phyloP scores from a whole-genome alignment of 2,329 filamentous ascomycete genomes.

The Ceratocystiopsis sp. region DNA sequence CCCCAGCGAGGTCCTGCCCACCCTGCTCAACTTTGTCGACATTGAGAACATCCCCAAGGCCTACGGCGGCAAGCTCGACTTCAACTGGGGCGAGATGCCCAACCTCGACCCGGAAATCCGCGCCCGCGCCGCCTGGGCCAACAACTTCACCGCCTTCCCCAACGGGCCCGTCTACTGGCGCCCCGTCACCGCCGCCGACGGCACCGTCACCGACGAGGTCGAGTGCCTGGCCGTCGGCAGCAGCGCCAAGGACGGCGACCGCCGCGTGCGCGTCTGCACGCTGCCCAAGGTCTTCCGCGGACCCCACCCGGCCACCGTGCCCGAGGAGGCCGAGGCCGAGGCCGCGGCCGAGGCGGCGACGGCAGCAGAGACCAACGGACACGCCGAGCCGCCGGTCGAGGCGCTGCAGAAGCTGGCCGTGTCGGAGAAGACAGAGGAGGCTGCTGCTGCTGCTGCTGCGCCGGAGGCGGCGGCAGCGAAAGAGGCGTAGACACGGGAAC shows the following conservation, averaged over 20 bases:
- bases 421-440: slow-evolving; percentile 4
- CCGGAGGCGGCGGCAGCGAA: neutral
- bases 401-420: slow-evolving; percentile 4
- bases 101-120: slow-evolving; percentile 48
- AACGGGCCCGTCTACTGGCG: slow-evolving; percentile 41
- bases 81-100: slow-evolving; percentile 59
- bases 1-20: slow-evolving; percentile 54
- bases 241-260: slow-evolving; percentile 22
- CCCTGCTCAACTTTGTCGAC: slow-evolving; percentile 69
- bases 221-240: slow-evolving; percentile 37
- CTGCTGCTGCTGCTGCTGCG: neutral
- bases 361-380: neutral
- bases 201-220: slow-evolving; percentile 18
- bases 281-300: slow-evolving; percentile 25
- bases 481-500: neutral
- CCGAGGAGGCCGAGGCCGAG: slow-evolving; percentile 5
- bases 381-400: neutral
- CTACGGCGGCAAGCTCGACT: slow-evolving; percentile 79
- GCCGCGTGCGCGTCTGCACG: slow-evolving; percentile 32
- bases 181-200: slow-evolving; percentile 22
- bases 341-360: neutral
- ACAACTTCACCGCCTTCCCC: slow-evolving; percentile 34
- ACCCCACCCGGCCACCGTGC: slow-evolving; percentile 1
- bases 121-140: slow-evolving; percentile 33
- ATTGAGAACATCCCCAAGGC: slow-evolving; percentile 68